Base-by-base conservation (phyloP, 208 protist species). In the Crithidia bombi region DNA sequence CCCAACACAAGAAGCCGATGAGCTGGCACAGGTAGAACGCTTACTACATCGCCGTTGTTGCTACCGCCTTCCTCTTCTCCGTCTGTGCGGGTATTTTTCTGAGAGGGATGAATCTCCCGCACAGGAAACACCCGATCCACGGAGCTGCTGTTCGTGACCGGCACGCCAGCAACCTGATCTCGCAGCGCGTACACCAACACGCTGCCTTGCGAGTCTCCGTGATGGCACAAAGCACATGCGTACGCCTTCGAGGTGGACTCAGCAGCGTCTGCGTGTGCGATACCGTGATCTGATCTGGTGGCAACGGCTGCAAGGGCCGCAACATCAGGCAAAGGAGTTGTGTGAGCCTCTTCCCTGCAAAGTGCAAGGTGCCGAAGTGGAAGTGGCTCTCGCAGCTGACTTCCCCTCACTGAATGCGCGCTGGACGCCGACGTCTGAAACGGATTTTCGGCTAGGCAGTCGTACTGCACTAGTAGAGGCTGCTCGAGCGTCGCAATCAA, bases 381-480 rank as follows among this genome's bases (percentile, higher is more conserved):
- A 15, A 38, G 44, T 9, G 70, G 70, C 54, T 70, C 62, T 14
- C 54, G 44, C 30, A 70, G 47, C n/a, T 41, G 7, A 15, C 38
- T 26, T 5, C 5, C 19, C 21, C 15, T n/a, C 30, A 61, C 61
- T 5, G 14, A 10, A 7, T 26, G 12, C 36, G 15, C n/a, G 33
- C 73, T 86, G 82, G 56, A 73, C 54, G 11, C 80, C 43, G 17
- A 92, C 57, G 43, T 74, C 36, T 61, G 30, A 65, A 69, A 21
- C 79, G 85, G 62, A 63, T 92, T 58, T 10, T 58, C 51, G 5
- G 44, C 41, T 51, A 92, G 82, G 54, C 75, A 76, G 73, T 93
- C 91, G 67, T 94, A 91, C 77, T 93, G 85, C 54, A 85, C 36
- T 49, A 96, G 86, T 36, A 78, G 61, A 12, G 74, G 63, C 43